Conservation (phyloP, 371 early-diverging fungal genomes). For the Circinella umbellata region DNA sequence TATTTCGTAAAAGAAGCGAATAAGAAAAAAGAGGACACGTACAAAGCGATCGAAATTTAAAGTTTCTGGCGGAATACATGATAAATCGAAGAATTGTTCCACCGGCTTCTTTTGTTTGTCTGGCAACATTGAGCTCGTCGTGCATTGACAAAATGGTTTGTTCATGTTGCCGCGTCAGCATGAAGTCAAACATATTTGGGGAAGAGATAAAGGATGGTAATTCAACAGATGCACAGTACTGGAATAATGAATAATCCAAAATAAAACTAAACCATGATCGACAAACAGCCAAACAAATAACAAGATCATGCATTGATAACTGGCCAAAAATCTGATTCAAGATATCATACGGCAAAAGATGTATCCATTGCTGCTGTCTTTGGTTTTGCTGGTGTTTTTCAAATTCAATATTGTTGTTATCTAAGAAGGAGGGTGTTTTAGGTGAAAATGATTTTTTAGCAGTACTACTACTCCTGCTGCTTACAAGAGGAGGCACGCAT, state of each 20-base stretch:
- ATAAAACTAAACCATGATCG: background rate
- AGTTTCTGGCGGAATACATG: slow-evolving; percentile 2
- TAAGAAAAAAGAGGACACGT: background rate
- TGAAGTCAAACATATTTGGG: background rate
- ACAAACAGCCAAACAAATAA: background rate
- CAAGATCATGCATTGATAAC: slow-evolving; percentile 4
- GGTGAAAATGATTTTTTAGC: too few species aligned
- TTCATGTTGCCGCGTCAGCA: background rate
- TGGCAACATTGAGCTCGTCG: background rate
- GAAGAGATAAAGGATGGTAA: background rate
- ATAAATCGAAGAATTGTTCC: background rate
- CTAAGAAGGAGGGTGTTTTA: too few species aligned
- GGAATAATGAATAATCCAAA: background rate
- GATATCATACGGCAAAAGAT: background rate
- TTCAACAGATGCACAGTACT: background rate
- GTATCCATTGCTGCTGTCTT: background rate
- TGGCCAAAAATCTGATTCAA: background rate
- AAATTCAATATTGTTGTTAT: too few species aligned
- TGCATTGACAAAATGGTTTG: background rate
- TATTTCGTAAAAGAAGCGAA: background rate
- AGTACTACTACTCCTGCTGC: too few species aligned
- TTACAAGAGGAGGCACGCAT: too few species aligned
- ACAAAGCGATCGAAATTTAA: slow-evolving; percentile 1
- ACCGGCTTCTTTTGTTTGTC: slow-evolving; percentile 6
- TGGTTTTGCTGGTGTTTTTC: background rate